Conservation (phyloP, 1,139 yeast species). For the Diutina ranongensis region DNA sequence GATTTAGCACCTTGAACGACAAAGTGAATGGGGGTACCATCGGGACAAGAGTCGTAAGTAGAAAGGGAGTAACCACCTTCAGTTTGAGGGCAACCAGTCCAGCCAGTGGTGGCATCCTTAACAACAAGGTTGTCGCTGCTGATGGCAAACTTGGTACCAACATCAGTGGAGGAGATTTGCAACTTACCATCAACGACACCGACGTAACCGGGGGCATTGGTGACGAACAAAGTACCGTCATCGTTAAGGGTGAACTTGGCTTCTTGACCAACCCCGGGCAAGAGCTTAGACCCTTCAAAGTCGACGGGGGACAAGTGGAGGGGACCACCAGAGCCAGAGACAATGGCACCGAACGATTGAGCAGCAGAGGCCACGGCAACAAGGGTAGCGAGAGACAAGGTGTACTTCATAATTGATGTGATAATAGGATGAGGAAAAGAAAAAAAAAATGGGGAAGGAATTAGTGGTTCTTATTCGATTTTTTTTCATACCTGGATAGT, state of each 20-base stretch:
- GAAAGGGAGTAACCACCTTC: background rate
- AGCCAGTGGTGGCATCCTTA: background rate
- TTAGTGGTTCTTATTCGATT: too few species aligned
- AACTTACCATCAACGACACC: background rate
- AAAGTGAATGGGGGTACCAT: background rate
- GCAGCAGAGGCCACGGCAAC: slow-evolving; percentile 3
- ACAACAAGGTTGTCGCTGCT: background rate
- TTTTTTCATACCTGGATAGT: too few species aligned
- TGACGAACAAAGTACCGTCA: background rate
- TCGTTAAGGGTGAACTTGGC: background rate
- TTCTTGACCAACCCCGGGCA: background rate
- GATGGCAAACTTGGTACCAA: background rate
- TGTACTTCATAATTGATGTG: background rate
- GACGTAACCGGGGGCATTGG: background rate
- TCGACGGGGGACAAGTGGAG: background rate
- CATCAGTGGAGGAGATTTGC: background rate
- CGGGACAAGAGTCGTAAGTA: background rate
- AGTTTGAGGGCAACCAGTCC: background rate
- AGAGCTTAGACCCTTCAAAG: background rate
- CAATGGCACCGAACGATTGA: background rate
- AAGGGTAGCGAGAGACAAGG: slow-evolving; percentile 4
- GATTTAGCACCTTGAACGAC: background rate
- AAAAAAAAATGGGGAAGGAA: too few species aligned
- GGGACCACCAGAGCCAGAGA: background rate
- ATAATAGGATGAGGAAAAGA: too few species aligned